Evolutionary conservation across 352 stramenopile species (phyloP).

Genomic region (Globisporangium parvum): DNA sequence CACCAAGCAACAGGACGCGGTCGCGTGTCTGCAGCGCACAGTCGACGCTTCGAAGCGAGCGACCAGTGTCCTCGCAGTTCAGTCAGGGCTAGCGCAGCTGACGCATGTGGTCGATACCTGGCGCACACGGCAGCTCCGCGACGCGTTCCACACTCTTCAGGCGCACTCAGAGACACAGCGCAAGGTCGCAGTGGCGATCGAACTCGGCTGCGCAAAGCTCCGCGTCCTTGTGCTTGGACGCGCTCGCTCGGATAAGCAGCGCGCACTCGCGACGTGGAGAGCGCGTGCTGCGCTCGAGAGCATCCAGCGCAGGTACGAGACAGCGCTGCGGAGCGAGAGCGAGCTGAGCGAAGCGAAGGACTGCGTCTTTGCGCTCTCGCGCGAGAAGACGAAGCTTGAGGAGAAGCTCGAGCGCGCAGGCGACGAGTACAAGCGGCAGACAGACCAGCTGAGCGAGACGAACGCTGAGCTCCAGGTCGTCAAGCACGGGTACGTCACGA

Average conservation of each 20-base stretch:
- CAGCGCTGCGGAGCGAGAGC: constrained; percentile 19
- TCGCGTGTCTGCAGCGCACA: not conserved
- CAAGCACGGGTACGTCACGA: constrained; percentile 63
- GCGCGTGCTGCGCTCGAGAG: constrained; percentile 20
- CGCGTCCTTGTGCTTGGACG: constrained; percentile 17
- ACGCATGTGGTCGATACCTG: not conserved
- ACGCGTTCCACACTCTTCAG: constrained; percentile 2
- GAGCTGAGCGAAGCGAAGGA: constrained; percentile 58
- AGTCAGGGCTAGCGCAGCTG: constrained; percentile 1
- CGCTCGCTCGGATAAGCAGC: constrained; percentile 11
- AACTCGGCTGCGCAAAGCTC: constrained; percentile 21
- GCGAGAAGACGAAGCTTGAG: constrained; percentile 52
- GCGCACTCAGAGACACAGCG: not conserved
- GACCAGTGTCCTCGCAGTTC: constrained; percentile 1
- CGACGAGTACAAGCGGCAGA: constrained; percentile 28
- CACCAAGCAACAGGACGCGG: not conserved
- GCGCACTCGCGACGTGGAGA: constrained; percentile 20
- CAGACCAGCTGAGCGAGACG: constrained; percentile 37
- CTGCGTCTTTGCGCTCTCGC: constrained; percentile 62
- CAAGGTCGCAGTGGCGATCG: not conserved
- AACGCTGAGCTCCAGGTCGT: constrained; percentile 51
- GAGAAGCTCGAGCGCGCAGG: constrained; percentile 37
- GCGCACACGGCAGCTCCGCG: not conserved
- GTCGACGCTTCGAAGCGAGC: not conserved
- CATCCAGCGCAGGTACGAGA: constrained; percentile 18